Evolutionary conservation across 1,284 basidiomycete genomes (phyloP).

Genomic region (Tilletia indica): DNA sequence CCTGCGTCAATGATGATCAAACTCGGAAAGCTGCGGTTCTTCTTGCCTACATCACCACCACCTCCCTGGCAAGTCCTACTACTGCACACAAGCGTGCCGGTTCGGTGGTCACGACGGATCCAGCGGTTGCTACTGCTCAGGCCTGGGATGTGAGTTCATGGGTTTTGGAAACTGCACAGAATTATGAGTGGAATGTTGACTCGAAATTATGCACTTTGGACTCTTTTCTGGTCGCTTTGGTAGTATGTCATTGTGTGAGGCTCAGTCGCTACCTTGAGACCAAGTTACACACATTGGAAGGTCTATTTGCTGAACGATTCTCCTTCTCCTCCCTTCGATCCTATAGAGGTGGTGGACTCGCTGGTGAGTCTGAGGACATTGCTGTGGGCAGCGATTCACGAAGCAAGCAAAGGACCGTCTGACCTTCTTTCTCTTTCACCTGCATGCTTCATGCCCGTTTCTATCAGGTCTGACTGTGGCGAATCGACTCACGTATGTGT

Average conservation of each 20-base stretch:
- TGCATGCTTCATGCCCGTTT: neutral
- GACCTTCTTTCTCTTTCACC: neutral
- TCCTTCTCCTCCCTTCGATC: neutral
- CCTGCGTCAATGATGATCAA: neutral
- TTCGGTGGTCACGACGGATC: neutral
- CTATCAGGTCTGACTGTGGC: slow-evolving; percentile 10
- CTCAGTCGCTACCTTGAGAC: neutral
- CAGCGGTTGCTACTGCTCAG: neutral
- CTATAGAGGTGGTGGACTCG: neutral
- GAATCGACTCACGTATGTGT: slow-evolving; percentile 1
- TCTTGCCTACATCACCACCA: neutral
- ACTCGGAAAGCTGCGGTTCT: neutral
- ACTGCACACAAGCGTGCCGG: neutral
- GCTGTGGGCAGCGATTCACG: no score
- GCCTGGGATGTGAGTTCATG: slow-evolving; percentile 6
- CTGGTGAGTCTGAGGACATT: neutral
- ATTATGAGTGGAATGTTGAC: neutral
- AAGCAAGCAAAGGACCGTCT: no score
- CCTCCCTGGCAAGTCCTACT: neutral
- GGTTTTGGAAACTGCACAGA: neutral
- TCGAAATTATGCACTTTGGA: neutral
- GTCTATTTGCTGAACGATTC: no score
- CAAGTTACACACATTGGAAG: no score
- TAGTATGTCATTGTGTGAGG: slow-evolving; percentile 17
- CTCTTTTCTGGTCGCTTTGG: neutral